Evolutionary conservation across 1,284 basidiomycete species (phyloP).

Genomic region (Puccinia polysora): DNA sequence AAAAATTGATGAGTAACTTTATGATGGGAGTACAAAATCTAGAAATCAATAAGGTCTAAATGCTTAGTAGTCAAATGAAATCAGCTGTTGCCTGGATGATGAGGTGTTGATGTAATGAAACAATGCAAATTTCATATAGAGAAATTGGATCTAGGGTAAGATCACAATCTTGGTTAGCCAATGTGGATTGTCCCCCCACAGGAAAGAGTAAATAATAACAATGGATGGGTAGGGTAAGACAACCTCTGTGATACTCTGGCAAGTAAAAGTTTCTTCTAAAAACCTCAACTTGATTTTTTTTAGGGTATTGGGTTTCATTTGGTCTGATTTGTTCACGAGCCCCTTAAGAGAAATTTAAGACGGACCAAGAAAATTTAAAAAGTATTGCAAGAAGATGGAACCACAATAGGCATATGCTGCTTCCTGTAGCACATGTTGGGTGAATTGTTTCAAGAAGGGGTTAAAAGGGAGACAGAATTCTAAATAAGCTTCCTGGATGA

Average conservation of each 20-base stretch:
- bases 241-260: slow-evolving; percentile 87
- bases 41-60: background rate
- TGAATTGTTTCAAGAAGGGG: slow-evolving; percentile 69
- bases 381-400: slow-evolving; percentile 76
- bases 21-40: background rate
- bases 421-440: slow-evolving; percentile 89
- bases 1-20: background rate
- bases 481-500: slow-evolving; percentile 92
- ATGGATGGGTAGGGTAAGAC: slow-evolving; percentile 63
- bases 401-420: slow-evolving; percentile 83
- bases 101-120: slow-evolving; percentile 67
- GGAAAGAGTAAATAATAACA: slow-evolving; percentile 5
- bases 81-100: slow-evolving; percentile 40
- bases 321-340: slow-evolving; percentile 79
- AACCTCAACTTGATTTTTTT: slow-evolving; percentile 94
- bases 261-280: slow-evolving; percentile 96
- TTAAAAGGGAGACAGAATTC: slow-evolving; percentile 94
- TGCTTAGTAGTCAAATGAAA: slow-evolving; percentile 7
- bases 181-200: no score
- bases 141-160: slow-evolving; percentile 56
- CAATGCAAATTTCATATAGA: slow-evolving; percentile 99
- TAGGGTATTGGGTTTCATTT: slow-evolving; percentile 85
- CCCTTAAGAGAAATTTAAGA: slow-evolving; percentile 71
- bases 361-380: slow-evolving; percentile 86
- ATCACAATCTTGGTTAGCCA: slow-evolving; percentile 54